phyloP scores from a whole-genome alignment of 2,329 filamentous ascomycete genomes.

The Blumeria graminis region DNA sequence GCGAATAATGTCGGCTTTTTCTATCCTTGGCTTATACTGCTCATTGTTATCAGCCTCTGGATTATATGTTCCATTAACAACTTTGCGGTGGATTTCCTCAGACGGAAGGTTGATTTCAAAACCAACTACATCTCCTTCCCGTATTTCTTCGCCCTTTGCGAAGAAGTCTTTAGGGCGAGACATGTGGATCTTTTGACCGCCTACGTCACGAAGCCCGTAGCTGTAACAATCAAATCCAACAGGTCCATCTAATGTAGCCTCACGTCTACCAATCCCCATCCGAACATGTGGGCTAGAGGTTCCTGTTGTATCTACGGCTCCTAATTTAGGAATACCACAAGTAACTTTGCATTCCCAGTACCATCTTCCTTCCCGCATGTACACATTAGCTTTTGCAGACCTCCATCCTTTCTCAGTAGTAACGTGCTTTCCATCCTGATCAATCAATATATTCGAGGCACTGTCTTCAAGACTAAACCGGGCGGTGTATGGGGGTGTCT shows the following conservation, averaged over 20 bases:
- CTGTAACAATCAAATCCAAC: conserved; percentile 82
- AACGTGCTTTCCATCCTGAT: conserved; percentile 48
- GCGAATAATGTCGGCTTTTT: conserved; percentile 64
- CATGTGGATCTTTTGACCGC: conserved; percentile 80
- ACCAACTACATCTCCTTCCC: conserved; percentile 82
- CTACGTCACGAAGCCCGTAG: conserved; percentile 74
- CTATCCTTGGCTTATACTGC: conserved; percentile 22
- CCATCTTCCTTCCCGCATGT: conserved; percentile 66
- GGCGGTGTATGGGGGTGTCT: conserved; percentile 59
- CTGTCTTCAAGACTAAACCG: conserved; percentile 86
- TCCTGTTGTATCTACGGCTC: conserved; percentile 8
- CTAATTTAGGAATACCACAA: conserved; percentile 35
- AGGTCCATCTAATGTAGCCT: conserved; percentile 60
- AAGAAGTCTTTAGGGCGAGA: conserved; percentile 85
- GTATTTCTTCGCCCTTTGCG: conserved; percentile 50
- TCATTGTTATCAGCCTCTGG: conserved; percentile 53
- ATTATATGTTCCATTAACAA: conserved; percentile 72
- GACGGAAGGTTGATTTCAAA: conserved; percentile 80
- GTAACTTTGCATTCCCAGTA: conserved; percentile 90
- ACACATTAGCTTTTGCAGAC: conserved; percentile 75
- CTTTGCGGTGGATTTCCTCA: conserved; percentile 62
- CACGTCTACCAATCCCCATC: conserved; percentile 63
- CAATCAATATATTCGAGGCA: conserved; percentile 63
- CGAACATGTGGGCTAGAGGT: conserved; percentile 35
- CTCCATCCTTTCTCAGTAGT: conserved; percentile 86